Conservation (phyloP, 352 stramenopile genomes). For the Globisporangium nunn region DNA sequence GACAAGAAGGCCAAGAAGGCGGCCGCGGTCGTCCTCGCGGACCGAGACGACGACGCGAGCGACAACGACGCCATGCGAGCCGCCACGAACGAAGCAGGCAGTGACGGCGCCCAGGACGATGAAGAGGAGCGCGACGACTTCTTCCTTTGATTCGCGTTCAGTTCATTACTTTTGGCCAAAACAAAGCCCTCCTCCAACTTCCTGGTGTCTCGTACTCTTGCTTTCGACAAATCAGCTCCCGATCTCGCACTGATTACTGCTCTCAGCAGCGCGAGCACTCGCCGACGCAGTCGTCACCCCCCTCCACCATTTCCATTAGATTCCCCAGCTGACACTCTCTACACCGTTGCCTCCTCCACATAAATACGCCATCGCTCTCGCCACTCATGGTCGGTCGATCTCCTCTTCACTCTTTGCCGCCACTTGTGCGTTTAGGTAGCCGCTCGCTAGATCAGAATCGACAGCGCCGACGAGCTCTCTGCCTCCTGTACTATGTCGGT, state of each 20-base stretch:
- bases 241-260: neutral
- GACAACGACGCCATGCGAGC: conserved; percentile 10
- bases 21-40: conserved; percentile 29
- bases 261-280: neutral
- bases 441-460: conserved; percentile 62
- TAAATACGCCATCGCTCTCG: conserved; percentile 4
- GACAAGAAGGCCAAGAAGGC: conserved; percentile 18
- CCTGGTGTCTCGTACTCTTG: neutral
- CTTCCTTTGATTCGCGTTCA: conserved; percentile 32
- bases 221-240: neutral
- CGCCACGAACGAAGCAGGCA: conserved; percentile 8
- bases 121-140: conserved; percentile 63
- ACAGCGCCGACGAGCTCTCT: conserved; percentile 34
- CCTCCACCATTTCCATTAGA: neutral
- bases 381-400: neutral
- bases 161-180: neutral
- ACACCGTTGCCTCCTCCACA: neutral
- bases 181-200: neutral
- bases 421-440: neutral
- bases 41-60: conserved; percentile 40
- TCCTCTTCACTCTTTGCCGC: neutral
- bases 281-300: neutral
- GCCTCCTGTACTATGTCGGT: conserved; percentile 35
- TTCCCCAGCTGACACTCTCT: neutral
- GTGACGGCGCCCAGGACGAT: conserved; percentile 19